phyloP scores from a whole-genome alignment of 2,329 filamentous ascomycete species.

The Microascus cirrosus region DNA sequence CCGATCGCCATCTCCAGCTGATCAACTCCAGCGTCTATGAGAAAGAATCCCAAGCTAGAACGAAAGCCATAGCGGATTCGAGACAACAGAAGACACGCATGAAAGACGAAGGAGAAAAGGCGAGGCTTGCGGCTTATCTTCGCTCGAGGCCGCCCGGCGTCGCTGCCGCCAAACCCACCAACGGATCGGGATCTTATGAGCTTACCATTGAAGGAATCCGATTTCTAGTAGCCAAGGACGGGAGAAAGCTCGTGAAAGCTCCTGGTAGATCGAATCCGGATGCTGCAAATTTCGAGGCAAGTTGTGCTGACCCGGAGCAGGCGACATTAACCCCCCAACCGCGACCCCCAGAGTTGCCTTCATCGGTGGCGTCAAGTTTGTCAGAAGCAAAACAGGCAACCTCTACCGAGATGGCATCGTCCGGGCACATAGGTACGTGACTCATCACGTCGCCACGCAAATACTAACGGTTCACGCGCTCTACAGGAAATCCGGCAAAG shows the following conservation, averaged over 20 bases:
- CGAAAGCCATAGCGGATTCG: constrained; percentile 62
- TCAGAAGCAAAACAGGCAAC: constrained; percentile 80
- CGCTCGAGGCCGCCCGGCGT: background rate
- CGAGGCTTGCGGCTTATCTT: constrained; percentile 33
- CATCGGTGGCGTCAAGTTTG: constrained; percentile 70
- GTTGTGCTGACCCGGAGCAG: background rate
- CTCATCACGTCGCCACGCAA: constrained; percentile 10
- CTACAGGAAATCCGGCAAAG: constrained; percentile 28
- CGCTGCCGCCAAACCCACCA: constrained; percentile 20
- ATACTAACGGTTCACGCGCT: constrained; percentile 29
- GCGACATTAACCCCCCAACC: constrained; percentile 2
- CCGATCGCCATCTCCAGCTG: constrained; percentile 67
- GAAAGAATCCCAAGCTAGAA: constrained; percentile 56
- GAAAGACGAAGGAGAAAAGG: constrained; percentile 46
- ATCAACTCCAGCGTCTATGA: constrained; percentile 74
- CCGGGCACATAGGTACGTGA: constrained; percentile 62
- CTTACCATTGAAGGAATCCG: constrained; percentile 53
- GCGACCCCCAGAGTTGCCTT: constrained; percentile 62
- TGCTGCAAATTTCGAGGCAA: constrained; percentile 16
- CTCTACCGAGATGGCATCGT: constrained; percentile 68
- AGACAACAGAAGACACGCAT: constrained; percentile 43
- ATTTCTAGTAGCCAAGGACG: constrained; percentile 63
- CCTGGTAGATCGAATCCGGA: constrained; percentile 40
- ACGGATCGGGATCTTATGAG: constrained; percentile 3
- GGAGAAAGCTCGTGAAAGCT: constrained; percentile 70